Evolutionary conservation across 345 rosid species (phyloP).

Genomic region (Garcia nutans): DNA sequence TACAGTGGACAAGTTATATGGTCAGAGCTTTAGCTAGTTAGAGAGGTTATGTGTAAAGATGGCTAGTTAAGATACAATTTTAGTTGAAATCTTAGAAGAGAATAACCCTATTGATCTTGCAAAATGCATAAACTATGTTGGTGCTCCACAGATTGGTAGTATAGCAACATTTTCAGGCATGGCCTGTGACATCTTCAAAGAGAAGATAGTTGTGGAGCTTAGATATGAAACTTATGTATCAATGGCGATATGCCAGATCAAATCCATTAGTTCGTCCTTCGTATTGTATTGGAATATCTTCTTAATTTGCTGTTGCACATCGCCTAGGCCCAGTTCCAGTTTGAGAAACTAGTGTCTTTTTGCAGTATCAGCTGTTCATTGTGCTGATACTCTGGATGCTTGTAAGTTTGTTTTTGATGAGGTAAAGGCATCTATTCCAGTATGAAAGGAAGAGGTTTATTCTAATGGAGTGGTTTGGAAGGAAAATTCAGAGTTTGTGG

Average conservation of each 20-base stretch:
- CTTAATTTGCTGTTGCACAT: constrained; percentile 72
- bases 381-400: constrained; percentile 78
- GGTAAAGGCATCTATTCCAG: constrained; percentile 82
- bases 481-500: constrained; percentile 79
- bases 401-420: constrained; percentile 81
- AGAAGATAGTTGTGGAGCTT: constrained; percentile 73
- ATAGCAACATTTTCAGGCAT: constrained; percentile 36
- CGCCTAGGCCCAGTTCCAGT: constrained; percentile 82
- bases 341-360: constrained; percentile 85
- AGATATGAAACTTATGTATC: constrained; percentile 85
- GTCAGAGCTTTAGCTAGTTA: neutral
- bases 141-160: constrained; percentile 35
- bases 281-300: constrained; percentile 71
- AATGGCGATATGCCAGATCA: constrained; percentile 70
- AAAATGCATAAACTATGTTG: constrained; percentile 24
- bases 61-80: constrained; percentile 20
- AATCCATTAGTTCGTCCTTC: constrained; percentile 56
- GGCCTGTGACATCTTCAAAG: constrained; percentile 50
- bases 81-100: constrained; percentile 30
- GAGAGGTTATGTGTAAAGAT: constrained; percentile 4
- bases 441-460: constrained; percentile 96
- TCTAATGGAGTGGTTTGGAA: constrained; percentile 90
- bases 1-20: neutral
- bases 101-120: constrained; percentile 26
- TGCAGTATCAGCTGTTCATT: constrained; percentile 80